Evolutionary conservation across 345 rosid species (phyloP).

Genomic region (Lepidium didymum): DNA sequence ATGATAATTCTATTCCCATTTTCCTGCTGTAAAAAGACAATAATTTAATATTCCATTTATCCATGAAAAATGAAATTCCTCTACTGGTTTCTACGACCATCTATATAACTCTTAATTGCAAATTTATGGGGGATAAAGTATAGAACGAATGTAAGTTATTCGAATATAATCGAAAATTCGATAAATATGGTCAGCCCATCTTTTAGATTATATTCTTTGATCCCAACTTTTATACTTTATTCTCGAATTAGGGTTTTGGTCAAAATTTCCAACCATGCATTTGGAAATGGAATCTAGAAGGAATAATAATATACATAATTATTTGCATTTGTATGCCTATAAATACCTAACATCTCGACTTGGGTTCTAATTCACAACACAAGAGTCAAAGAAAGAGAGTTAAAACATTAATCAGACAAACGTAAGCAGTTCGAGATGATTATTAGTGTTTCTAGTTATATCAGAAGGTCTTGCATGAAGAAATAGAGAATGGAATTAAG

Average conservation of each 20-base stretch:
- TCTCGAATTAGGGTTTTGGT: slow-evolving; percentile 16
- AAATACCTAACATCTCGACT: not conserved
- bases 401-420: not conserved
- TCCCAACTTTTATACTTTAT: not conserved
- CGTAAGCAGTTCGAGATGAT: not conserved
- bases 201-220: slow-evolving; percentile 15
- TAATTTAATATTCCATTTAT: not conserved
- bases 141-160: slow-evolving; percentile 2
- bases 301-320: not conserved
- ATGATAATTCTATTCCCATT: not conserved
- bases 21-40: not conserved
- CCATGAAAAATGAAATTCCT: not conserved
- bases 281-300: not conserved
- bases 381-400: not conserved
- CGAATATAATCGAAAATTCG: not conserved
- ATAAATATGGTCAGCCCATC: slow-evolving; percentile 11
- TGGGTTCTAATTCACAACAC: slow-evolving; percentile 9
- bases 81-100: slow-evolving; percentile 8
- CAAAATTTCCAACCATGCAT: slow-evolving; percentile 15
- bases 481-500: slow-evolving; percentile 29
- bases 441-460: not conserved
- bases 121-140: not conserved
- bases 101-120: not conserved
- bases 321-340: not conserved
- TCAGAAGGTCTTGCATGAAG: slow-evolving; percentile 30